Conservation (phyloP, 176 grass and related monocot species). For the Oryza glumipatula region DNA sequence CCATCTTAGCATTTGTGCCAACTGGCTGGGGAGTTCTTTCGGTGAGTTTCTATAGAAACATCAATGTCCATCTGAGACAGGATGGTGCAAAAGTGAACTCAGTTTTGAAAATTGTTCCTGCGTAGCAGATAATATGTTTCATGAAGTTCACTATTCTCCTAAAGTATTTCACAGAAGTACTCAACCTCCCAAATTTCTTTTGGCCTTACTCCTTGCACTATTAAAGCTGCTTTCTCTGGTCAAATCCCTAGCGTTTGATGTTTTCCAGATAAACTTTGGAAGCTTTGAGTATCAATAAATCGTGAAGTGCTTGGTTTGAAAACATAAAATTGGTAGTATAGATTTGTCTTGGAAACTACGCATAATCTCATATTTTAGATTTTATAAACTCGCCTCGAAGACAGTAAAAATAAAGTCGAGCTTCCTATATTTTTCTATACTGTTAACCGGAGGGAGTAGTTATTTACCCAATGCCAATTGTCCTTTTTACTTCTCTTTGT, state of each 20-base stretch:
- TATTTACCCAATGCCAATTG: not conserved
- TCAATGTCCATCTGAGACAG: not conserved
- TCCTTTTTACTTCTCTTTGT: not conserved
- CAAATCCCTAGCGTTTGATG: not conserved
- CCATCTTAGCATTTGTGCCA: constrained; percentile 75
- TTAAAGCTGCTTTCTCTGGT: not conserved
- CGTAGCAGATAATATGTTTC: not conserved
- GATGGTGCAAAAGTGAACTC: not conserved
- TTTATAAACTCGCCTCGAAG: too few species aligned
- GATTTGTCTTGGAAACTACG: not conserved
- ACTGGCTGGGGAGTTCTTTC: constrained; percentile 87
- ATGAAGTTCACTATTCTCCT: not conserved
- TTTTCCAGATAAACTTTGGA: not conserved
- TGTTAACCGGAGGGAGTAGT: not conserved
- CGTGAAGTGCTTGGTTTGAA: not conserved
- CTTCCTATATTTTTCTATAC: not conserved
- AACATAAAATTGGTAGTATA: not conserved
- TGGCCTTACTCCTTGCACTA: not conserved
- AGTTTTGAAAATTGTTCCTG: too few species aligned
- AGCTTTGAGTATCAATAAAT: not conserved
- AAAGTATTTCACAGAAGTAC: not conserved
- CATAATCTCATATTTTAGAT: too few species aligned
- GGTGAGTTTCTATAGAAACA: constrained; percentile 50
- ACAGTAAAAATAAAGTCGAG: not conserved
- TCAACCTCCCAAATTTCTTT: not conserved